Conservation (phyloP, 2,329 filamentous ascomycete species). For the Exophiala sp. region DNA sequence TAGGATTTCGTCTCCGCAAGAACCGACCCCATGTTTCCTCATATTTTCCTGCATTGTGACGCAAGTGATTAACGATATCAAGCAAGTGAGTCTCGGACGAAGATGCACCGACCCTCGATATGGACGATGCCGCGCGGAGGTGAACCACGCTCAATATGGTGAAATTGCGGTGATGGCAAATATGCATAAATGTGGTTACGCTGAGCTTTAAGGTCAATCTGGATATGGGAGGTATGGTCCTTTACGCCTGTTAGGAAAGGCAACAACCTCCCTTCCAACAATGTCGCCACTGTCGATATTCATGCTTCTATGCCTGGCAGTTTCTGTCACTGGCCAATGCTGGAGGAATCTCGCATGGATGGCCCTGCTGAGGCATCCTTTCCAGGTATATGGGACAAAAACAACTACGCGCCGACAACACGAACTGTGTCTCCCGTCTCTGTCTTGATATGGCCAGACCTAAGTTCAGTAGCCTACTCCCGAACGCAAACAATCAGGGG, state of each 20-base stretch:
- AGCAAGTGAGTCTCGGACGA: background rate
- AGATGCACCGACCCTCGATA: background rate
- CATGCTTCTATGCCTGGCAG: background rate
- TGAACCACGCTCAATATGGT: background rate
- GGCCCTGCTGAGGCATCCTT: slow-evolving; percentile 51
- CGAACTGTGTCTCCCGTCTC: slow-evolving; percentile 49
- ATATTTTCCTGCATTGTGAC: background rate
- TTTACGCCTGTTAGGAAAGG: no score
- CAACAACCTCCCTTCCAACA: background rate
- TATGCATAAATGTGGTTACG: background rate
- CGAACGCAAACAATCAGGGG: slow-evolving; percentile 35
- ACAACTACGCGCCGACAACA: slow-evolving; percentile 28
- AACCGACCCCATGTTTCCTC: slow-evolving; percentile 1
- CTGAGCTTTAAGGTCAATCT: background rate
- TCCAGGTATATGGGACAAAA: slow-evolving; percentile 53
- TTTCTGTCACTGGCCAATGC: slow-evolving; percentile 35
- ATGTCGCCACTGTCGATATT: background rate
- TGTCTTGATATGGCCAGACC: slow-evolving; percentile 39
- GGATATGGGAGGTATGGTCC: background rate
- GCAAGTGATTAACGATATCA: background rate
- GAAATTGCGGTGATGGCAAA: background rate
- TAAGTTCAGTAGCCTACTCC: slow-evolving; percentile 33
- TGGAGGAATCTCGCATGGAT: slow-evolving; percentile 57
- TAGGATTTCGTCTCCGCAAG: background rate
- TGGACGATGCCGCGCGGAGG: background rate